phyloP scores from a whole-genome alignment of 2,329 filamentous ascomycete species.

The Calonectria pseudoturangicola region DNA sequence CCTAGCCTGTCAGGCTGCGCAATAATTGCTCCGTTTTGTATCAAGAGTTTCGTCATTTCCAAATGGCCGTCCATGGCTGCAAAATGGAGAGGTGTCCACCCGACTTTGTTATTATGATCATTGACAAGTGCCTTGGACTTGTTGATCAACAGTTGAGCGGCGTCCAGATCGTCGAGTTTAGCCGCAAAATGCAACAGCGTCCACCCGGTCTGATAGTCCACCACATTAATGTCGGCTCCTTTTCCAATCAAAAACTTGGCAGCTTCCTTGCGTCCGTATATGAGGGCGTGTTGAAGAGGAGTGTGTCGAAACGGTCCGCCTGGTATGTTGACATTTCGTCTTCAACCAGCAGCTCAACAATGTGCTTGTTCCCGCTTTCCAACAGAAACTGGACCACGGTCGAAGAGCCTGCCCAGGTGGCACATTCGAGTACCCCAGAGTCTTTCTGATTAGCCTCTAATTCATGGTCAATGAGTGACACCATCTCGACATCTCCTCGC shows the following conservation, averaged over 20 bases:
- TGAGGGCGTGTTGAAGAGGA: neutral
- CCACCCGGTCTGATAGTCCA: neutral
- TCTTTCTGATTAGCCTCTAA: neutral
- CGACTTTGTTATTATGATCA: neutral
- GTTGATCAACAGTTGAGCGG: neutral
- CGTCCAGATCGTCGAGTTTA: neutral
- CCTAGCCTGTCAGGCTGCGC: neutral
- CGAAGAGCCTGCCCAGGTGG: neutral
- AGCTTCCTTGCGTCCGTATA: neutral
- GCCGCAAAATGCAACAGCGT: neutral
- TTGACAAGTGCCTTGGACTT: neutral
- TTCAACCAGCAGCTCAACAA: neutral
- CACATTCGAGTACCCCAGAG: neutral
- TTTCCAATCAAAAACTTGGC: neutral
- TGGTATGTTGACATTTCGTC: neutral
- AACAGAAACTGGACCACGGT: neutral
- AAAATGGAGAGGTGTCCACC: neutral
- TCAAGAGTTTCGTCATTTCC: neutral
- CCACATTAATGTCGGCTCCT: neutral
- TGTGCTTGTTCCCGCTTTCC: neutral
- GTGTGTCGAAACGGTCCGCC: neutral
- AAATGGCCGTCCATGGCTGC: neutral
- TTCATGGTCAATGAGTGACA: neutral
- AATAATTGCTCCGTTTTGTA: neutral
- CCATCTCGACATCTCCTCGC: neutral